phyloP scores from a whole-genome alignment of 1,139 yeast species.

The Blastobotrys petasosporus region DNA sequence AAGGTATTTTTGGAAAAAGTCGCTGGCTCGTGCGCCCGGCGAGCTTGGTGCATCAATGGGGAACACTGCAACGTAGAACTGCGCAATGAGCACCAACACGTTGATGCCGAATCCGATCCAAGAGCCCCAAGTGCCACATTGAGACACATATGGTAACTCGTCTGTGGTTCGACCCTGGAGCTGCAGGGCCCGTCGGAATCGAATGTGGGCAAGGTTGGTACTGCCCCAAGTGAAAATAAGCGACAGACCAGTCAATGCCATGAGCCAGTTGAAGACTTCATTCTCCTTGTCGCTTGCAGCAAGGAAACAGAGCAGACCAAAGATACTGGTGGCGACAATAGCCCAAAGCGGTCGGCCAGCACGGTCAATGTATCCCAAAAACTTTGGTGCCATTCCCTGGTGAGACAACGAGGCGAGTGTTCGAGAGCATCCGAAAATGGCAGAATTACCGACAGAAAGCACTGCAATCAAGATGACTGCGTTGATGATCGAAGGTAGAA shows the following conservation, averaged over 20 bases:
- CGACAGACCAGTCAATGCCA: constrained; percentile 74
- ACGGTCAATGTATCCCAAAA: constrained; percentile 66
- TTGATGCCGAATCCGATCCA: constrained; percentile 53
- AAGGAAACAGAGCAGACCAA: constrained; percentile 66
- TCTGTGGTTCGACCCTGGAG: constrained; percentile 56
- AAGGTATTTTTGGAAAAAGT: constrained; percentile 48
- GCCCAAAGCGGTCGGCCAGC: constrained; percentile 70
- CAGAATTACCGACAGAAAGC: constrained; percentile 65
- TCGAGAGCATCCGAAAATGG: constrained; percentile 73
- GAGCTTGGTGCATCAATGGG: constrained; percentile 49
- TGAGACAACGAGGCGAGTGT: constrained; percentile 74
- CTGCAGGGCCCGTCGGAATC: constrained; percentile 70
- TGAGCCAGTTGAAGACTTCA: constrained; percentile 68
- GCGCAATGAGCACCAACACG: constrained; percentile 57
- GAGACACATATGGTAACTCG: constrained; percentile 66
- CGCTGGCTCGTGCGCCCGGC: constrained; percentile 24
- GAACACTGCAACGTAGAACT: constrained; percentile 71
- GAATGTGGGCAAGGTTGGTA: constrained; percentile 64
- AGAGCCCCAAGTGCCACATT: constrained; percentile 69
- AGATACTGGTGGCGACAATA: constrained; percentile 46
- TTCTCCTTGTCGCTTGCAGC: constrained; percentile 64
- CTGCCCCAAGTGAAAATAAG: constrained; percentile 77
- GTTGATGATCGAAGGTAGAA: constrained; percentile 63
- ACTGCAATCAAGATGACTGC: constrained; percentile 66
- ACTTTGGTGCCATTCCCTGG: constrained; percentile 69